Conservation (phyloP, 2,329 filamentous ascomycete species). For the Colletotrichum zoysiae region DNA sequence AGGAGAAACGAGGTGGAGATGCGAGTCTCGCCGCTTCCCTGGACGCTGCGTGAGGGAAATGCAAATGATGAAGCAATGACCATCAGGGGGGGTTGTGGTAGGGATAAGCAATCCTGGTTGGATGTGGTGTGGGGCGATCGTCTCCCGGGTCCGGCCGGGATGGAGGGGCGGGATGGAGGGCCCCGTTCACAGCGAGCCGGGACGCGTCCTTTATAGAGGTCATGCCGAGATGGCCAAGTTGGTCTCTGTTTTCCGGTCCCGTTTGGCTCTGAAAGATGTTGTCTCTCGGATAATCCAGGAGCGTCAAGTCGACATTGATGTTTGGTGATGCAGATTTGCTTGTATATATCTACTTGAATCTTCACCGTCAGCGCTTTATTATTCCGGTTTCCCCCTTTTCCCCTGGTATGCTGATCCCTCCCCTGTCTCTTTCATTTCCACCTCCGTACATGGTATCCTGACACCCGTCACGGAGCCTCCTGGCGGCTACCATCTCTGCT, state of each 20-base stretch:
- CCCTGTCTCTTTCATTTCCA: neutral
- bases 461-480: neutral
- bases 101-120: constrained; percentile 20
- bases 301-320: no score
- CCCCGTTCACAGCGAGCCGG: neutral
- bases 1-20: neutral
- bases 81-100: neutral
- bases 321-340: constrained; percentile 5
- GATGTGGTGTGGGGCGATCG: neutral
- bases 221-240: neutral
- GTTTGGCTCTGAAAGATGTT: no score
- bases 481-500: constrained; percentile 14
- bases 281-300: neutral
- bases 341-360: constrained; percentile 33
- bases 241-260: neutral
- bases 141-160: neutral
- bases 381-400: neutral
- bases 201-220: neutral
- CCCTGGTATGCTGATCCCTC: neutral
- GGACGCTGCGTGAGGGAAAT: accelerated
- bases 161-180: neutral
- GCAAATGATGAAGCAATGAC: constrained; percentile 2
- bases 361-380: constrained; percentile 14
- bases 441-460: neutral
- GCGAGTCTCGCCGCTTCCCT: neutral